Evolutionary conservation across 192 early-diverging fungal species (phyloP), one percentile per base, ranked within the genome.

Genomic region (Umbelopsis vinacea): DNA sequence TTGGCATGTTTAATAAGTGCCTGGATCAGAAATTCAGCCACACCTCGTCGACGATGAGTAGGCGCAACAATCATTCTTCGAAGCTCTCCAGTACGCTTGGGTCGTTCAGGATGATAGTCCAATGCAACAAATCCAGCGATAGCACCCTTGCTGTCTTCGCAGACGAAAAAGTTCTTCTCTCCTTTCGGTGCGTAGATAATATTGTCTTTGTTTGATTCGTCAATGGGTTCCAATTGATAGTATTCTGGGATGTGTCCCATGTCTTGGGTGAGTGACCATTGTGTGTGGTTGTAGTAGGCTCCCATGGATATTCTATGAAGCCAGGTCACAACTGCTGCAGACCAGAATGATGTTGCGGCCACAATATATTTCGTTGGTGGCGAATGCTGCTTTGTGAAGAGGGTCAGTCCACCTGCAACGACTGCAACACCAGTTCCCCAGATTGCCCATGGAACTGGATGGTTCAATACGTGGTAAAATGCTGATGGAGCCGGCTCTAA

Each of bases 141-240:
- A 3, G 26, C 17, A 17, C 57, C 57, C 17, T 10, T 37, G 2
- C n/a, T 22, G n/a, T 63, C 57, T 63, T 63, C 57, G 33, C 57
- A 63, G 6, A 63, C 33, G 57, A 63, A 63, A 37, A 63, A 63
- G 33, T 63, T 63, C 26, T 63, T 63, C 29, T 12, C 29, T 37
- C 57, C 57, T 3, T 0, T 63, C 0, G 57, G 29, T 19, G 57
- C 26, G 26, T 63, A 63, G 33, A 37, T 19, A 37, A 63, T 63
- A 29, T 63, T 29, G 14, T 63, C 9, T 17, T 63, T 63, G 57
- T 63, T 63, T 22, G 57, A 63, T 17, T 63, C 57, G 33, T 63
- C 57, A 37, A 63, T 17, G 4, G 26, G 29, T 17, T 63, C 33
- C 17, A 63, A 35, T 63, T 37, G 15, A 63, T 63, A 63, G 57